Base-by-base conservation (phyloP, 352 stramenopile species). In the Globisporangium viniferum region DNA sequence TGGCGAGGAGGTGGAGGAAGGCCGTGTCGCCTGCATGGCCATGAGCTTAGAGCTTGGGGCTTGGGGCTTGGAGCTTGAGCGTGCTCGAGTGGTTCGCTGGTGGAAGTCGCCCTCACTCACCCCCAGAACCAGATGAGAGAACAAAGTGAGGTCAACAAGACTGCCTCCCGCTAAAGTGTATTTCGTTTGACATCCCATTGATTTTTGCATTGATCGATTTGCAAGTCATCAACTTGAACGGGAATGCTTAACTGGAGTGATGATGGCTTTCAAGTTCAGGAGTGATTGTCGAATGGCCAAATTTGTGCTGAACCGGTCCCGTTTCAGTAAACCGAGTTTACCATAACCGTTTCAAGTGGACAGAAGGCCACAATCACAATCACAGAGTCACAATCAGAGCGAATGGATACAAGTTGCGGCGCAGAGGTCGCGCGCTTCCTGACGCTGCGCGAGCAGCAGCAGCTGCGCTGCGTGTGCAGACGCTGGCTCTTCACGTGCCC, bases 401-500 rank as follows among this genome's bases (percentile, higher is more conserved):
- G 29, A 86, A 86, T 86, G 78, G 78, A 86, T 69, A 64, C 74
- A 8, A 31, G 64, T 29, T 74, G 68, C 41, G 78, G 76, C 24
- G 61, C 48, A 8, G 20, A 68, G 29, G 69, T 86, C 59, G 72
- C 53, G 51, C 69, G 64, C 59, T 90, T 89, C 69, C 67, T 92
- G 22, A 74, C 74, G n/a, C 66, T 63, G 12, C 51, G 33, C 56
- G 84, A 92, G 61, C 79, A 69, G 8, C 70, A 68, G 48, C 31
- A 71, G 44, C 78, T 92, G 51, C 84, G 77, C 56, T 55, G 56
- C 29, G 78, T 92, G 24, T 85, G 77, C 63, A 68, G 79, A 46
- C 73, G 77, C 64, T 90, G 81, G 81, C 62, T 82, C 22, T 90
- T 88, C 39, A 89, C 81, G 5, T 86, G 75, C 27, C 55, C 58